Base-by-base conservation (phyloP, 768 basidiomycete genomes). In the Xerocomellus dryophilus region DNA sequence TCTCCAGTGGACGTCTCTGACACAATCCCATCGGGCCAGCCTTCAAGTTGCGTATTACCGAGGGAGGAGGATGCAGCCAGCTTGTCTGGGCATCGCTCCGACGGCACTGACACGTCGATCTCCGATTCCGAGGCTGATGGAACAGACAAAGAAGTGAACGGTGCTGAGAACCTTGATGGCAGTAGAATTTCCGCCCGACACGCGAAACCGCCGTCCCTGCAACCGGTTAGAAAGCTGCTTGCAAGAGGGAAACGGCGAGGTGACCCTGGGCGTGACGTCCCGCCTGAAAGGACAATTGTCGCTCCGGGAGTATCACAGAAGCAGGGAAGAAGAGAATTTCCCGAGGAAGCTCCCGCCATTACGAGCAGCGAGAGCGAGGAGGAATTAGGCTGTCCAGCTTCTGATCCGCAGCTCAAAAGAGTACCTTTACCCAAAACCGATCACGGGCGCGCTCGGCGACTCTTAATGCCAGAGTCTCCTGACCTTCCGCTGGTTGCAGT, bases 401-500 rank as follows among this genome's bases (percentile, higher is more conserved):
- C 64, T 45, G 60, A 64, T 64, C 58, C 51, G 47, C 61, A 51
- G 46, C 49, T 53, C 4, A 71, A 67, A 62, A 63, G 67, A 53
- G 65, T 72, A 14, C 61, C 54, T 18, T 55, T 74, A 36, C 73
- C 73, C 21, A 73, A 64, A 60, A 69, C 68, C 9, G 50, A 47
- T 17, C 47, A 72, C 54, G 72, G 68, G 21, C 66, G 66, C 39
- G 54, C 71, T 43, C 65, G 73, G 47, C 66, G 73, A 46, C 61
- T 72, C 42, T 51, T 73, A 20, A 36, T 64, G 18, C 71, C 71
- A 18, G 56, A 51, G 39, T 61, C 62, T 18, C 45, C 35, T 21
- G 54, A 63, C 14, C 66, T 74, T 41, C 75, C 77, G 11, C 56
- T 78, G 43, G 66, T 71, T 42, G 74, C 76, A 31, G 65, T 80